These are phyloP conservation scores for Hypoxylon sp. DNA, from an alignment of 2,329 filamentous ascomycete species.

Conservation along the genomic window DNA sequence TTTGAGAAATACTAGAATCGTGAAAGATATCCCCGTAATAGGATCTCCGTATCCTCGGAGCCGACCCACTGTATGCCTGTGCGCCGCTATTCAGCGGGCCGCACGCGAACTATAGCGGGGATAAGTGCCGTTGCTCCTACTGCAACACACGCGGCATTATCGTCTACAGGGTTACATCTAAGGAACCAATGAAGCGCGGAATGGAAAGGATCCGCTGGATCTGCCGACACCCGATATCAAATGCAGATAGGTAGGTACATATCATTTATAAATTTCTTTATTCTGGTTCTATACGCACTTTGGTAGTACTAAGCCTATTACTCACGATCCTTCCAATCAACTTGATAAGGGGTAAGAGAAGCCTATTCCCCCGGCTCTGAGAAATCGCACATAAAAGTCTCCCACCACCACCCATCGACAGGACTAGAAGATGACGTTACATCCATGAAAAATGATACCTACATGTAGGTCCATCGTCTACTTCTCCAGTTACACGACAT, in stretches of 20 bases:
- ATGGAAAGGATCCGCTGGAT: slow-evolving; percentile 18
- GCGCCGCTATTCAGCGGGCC: slow-evolving; percentile 12
- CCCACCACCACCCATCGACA: not conserved
- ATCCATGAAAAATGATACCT: slow-evolving; percentile 1
- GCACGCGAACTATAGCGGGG: slow-evolving; percentile 5
- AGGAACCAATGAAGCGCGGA: slow-evolving; percentile 18
- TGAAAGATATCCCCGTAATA: not conserved
- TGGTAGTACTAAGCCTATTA: slow-evolving; percentile 3
- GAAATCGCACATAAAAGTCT: slow-evolving; percentile 3
- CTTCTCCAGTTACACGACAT: slow-evolving; percentile 14
- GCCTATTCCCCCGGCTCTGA: not conserved
- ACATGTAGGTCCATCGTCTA: slow-evolving; percentile 5
- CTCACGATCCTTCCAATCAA: slow-evolving; percentile 7
- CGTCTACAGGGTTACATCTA: slow-evolving; percentile 6
- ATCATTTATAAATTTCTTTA: slow-evolving; percentile 4
- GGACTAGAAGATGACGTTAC: not conserved
- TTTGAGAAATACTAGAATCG: slow-evolving; percentile 16
- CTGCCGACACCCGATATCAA: not conserved
- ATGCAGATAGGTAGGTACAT: slow-evolving; percentile 8
- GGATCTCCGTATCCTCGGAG: slow-evolving; percentile 9
- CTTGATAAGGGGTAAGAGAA: slow-evolving; percentile 7
- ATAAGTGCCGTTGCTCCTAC: slow-evolving; percentile 9
- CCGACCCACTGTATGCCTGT: not conserved
- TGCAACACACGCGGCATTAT: slow-evolving; percentile 17
- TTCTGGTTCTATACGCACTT: not conserved